Percentiles rank a stretch among this genome's conserved stretches.
phyloP scores from a whole-genome alignment of 2,329 filamentous ascomycete genomes.

The Fusarium fracticaudum region DNA sequence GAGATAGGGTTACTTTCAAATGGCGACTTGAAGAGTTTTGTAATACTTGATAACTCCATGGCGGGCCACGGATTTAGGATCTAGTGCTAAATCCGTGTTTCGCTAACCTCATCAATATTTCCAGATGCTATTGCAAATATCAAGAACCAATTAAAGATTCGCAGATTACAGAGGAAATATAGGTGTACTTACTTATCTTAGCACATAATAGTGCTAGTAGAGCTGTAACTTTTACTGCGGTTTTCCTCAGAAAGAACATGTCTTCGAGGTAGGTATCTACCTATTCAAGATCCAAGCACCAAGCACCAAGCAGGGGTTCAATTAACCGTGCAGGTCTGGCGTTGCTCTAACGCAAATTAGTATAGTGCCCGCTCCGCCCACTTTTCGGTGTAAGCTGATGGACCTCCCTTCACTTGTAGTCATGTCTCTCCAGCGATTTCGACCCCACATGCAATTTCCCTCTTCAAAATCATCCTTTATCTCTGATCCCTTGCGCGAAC shows the following conservation, averaged over 20 bases:
- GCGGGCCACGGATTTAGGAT: slow-evolving; percentile 6
- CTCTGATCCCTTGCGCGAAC: background rate
- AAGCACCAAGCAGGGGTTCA: background rate
- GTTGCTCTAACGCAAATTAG: background rate
- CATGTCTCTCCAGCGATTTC: background rate
- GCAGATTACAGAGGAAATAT: too few relatives aligned
- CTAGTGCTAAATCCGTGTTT: background rate
- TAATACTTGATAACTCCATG: slow-evolving; percentile 1
- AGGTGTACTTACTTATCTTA: background rate
- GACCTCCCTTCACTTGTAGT: background rate
- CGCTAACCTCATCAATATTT: background rate
- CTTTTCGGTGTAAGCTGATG: background rate
- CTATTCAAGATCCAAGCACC: background rate
- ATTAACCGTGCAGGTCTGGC: background rate
- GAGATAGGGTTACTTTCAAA: background rate
- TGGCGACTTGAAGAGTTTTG: background rate
- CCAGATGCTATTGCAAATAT: background rate
- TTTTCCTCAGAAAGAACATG: background rate
- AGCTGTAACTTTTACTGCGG: background rate
- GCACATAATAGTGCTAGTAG: background rate
- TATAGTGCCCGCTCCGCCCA: background rate
- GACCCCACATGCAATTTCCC: background rate
- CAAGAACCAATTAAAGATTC: too few relatives aligned
- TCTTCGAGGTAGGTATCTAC: background rate
- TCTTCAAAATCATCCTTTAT: too few relatives aligned